Evolutionary conservation across 2,329 filamentous ascomycete genomes (phyloP).

Genomic region (Lachnellula subtilissima): DNA sequence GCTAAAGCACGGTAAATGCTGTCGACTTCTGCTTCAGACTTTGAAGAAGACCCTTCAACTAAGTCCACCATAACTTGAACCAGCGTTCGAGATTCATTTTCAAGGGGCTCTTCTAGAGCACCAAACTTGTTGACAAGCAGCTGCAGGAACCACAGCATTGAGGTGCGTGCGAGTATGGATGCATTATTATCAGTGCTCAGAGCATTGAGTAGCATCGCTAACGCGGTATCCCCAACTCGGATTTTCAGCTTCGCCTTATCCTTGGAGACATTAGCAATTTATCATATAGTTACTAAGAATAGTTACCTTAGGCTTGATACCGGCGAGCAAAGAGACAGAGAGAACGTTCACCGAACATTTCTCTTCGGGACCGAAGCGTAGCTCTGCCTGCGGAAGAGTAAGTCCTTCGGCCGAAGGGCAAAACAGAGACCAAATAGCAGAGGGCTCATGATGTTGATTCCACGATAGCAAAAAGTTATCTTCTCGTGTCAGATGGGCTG

Average conservation of each 20-base stretch:
- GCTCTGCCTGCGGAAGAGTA: constrained; percentile 9
- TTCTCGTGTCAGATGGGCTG: constrained; percentile 5
- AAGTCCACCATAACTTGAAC: constrained; percentile 16
- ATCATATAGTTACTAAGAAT: neutral
- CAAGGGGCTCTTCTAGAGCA: constrained; percentile 10
- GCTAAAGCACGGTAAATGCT: constrained; percentile 24
- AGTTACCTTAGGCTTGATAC: constrained; percentile 18
- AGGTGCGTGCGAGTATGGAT: constrained; percentile 14
- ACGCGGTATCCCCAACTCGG: constrained; percentile 16
- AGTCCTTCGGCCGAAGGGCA: constrained; percentile 4
- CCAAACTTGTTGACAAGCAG: constrained; percentile 30
- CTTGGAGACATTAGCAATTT: constrained; percentile 12
- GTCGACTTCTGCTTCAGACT: constrained; percentile 7
- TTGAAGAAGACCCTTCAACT: neutral
- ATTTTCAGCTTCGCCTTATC: constrained; percentile 11
- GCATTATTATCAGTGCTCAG: constrained; percentile 9
- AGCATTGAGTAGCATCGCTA: constrained; percentile 22
- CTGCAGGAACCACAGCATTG: constrained; percentile 25
- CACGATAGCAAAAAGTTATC: constrained; percentile 17
- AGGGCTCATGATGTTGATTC: constrained; percentile 3
- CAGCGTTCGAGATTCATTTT: neutral
- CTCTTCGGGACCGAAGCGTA: constrained; percentile 13
- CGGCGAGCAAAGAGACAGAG: constrained; percentile 24
- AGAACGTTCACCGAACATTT: constrained; percentile 18
- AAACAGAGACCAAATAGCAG: constrained; percentile 16